Base-by-base conservation (phyloP, 2,329 filamentous ascomycete genomes). In the Colletotrichum musae region DNA sequence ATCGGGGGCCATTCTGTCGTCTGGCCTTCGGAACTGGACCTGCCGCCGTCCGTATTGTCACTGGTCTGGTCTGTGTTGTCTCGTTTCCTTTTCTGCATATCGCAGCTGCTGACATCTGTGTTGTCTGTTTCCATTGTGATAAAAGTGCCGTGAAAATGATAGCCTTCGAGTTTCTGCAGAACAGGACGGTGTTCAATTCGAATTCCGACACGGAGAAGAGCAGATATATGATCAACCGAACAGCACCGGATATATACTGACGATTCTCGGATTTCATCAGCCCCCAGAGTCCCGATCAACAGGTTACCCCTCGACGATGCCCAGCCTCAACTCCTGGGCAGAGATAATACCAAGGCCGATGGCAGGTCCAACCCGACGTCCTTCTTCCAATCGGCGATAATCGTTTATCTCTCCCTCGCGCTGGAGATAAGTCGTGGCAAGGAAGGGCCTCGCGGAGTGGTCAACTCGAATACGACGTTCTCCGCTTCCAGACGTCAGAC, bases 371-470 rank as follows among this genome's bases (percentile, higher is more conserved):
- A 51, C 24, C 32, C 32, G 21, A 18, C 26, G 16, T 21, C 3
- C 47, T 52, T 36, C 32, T 9, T 43, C 58, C 32, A 60, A 60
- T 43, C 47, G 21, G 47, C 16, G 36, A 60, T 60, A 43, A 2
- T 10, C 32, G 24, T n/a, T n/a, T n/a, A 47, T 60, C 18, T 52
- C 47, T 60, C 48, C 26, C 47, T n/a, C 45, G 10, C 32, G 32
- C 7, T 10, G 32, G 58, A 60, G 58, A 60, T 60, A 52, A 41
- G 58, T 52, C 9, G n/a, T 9, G 47, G 43, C 36, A 52, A 60
- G 47, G 47, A 52, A 36, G 52, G 32, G 21, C 9, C 18, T 16
- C 21, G 18, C 47, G 48, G 48, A 60, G 21, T n/a, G n/a, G 9
- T 24, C 24, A 18, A 6, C n/a, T 9, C 47, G 15, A 43, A 45